Base-by-base conservation (phyloP, 345 rosid species). In the Gossypium longicalyx region DNA sequence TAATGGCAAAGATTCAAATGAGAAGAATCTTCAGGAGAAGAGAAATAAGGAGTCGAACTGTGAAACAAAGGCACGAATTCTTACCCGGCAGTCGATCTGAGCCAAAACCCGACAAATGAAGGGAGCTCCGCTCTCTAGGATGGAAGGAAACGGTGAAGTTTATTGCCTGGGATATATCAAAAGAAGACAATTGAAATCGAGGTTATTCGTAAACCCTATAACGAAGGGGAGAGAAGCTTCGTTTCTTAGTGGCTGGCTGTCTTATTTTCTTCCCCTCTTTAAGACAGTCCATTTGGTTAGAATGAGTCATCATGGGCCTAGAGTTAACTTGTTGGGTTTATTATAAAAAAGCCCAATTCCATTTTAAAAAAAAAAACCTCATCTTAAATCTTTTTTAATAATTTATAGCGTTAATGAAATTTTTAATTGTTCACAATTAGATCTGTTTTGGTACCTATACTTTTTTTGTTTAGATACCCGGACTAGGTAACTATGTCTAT, bases 131-230 rank as follows among this genome's bases (percentile, higher is more conserved):
- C 56, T 15, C 16, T 16, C 11, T 17, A 69, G 45, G 59, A 49
- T 51, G 73, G 67, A 59, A 47, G 4, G 49, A 23, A 57, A 44
- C 67, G 57, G 15, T 48, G 47, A 47, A 10, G 12, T 13, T 62
- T 51, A 67, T 48, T 15, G 45, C 60, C 47, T 22, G 59, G 29
- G 59, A 69, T 49, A 1, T 17, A 34, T 34, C 41, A 34, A 34
- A 45, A 54, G 49, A 68, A 13, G 9, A 20, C 45, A 20, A 71
- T 15, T 22, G 64, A 44, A 72, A 16, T 9, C 23, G 27, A 60
- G 44, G 6, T 23, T 60, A 41, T 60, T 60, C 54, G 57, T 51
- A 62, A 61, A 61, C 69, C 76, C 76, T 61, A 17, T n/a, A 29
- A 23, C 68, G 12, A 11, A 49, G 23, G 43, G 2, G 44, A 19